Percentiles rank a stretch among this genome's conserved stretches.
phyloP scores from a whole-genome alignment of 257 asterid genomes.

The Voacanga thouarsii region DNA sequence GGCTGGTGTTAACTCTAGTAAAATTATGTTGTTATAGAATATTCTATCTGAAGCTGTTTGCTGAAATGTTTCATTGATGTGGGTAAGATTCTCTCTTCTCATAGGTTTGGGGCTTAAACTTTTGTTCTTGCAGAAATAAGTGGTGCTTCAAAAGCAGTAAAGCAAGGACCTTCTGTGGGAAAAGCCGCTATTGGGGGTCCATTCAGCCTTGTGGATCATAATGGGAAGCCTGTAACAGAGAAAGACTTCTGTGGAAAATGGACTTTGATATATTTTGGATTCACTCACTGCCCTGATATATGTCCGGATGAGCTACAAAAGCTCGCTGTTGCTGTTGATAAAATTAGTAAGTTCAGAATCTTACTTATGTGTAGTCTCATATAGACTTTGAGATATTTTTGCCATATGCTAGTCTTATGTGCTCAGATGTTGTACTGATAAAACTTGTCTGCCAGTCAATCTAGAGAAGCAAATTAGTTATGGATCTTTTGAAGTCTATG shows the following conservation, averaged over 20 bases:
- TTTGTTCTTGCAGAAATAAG: constrained; percentile 49
- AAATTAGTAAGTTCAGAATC: constrained; percentile 59
- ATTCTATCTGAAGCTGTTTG: not conserved
- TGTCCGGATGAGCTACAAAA: constrained; percentile 95
- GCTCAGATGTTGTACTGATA: not conserved
- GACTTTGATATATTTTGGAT: constrained; percentile 83
- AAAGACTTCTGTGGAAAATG: constrained; percentile 81
- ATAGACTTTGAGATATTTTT: not conserved
- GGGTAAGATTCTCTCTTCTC: not conserved
- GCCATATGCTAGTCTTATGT: not conserved
- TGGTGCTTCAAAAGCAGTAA: constrained; percentile 57
- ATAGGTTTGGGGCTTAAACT: not conserved
- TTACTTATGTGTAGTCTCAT: not conserved
- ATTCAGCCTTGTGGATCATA: constrained; percentile 80
- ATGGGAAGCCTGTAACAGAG: constrained; percentile 75
- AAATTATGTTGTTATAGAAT: not conserved
- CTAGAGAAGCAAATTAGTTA: not conserved
- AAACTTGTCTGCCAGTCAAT: not conserved
- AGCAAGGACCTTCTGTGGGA: constrained; percentile 81
- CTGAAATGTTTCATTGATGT: not conserved
- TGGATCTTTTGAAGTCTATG: not conserved
- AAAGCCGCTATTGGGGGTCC: constrained; percentile 93
- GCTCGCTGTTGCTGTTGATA: constrained; percentile 79
- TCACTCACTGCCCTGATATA: constrained; percentile 97
- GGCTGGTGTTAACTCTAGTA: no score